Percentiles rank a stretch among this genome's conserved stretches.
Evolutionary conservation across 257 asterid genomes (phyloP).

Genomic region (Solanum rostratum): DNA sequence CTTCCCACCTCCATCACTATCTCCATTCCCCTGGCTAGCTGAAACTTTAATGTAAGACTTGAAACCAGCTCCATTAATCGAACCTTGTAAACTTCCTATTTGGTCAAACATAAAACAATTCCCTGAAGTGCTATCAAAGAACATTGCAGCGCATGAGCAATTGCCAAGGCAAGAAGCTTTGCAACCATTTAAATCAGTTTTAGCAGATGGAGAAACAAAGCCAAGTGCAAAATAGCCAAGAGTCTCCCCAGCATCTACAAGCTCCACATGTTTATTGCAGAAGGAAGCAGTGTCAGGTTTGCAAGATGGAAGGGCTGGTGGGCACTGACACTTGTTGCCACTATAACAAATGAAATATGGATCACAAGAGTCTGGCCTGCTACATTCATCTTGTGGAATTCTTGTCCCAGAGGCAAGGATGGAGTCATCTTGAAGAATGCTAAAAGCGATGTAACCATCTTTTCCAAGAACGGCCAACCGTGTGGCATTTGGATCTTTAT

Average conservation of each 20-base stretch:
- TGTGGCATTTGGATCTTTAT: conserved; percentile 29
- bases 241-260: conserved; percentile 52
- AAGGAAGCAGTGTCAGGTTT: conserved; percentile 26
- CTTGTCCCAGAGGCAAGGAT: conserved; percentile 21
- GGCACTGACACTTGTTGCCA: conserved; percentile 67
- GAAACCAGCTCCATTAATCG: conserved; percentile 20
- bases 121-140: conserved; percentile 50
- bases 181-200: conserved; percentile 57
- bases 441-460: conserved; percentile 51
- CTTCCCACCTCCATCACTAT: conserved; percentile 9
- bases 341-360: conserved; percentile 48
- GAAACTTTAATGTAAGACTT: conserved; percentile 34
- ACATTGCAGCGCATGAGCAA: conserved; percentile 71
- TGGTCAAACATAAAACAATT: conserved; percentile 56
- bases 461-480: conserved; percentile 62
- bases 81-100: conserved; percentile 48
- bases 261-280: conserved; percentile 30
- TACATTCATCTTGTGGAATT: conserved; percentile 66
- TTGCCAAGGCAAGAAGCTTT: conserved; percentile 49
- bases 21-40: neutral
- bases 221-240: conserved; percentile 52
- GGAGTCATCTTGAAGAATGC: conserved; percentile 34
- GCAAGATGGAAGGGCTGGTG: conserved; percentile 50
- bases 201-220: conserved; percentile 37
- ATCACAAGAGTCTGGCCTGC: conserved; percentile 75